Evolutionary conservation across 2,329 filamentous ascomycete genomes (phyloP), one percentile per base, ranked within the genome.

Genomic region (Fusarium annulatum): DNA sequence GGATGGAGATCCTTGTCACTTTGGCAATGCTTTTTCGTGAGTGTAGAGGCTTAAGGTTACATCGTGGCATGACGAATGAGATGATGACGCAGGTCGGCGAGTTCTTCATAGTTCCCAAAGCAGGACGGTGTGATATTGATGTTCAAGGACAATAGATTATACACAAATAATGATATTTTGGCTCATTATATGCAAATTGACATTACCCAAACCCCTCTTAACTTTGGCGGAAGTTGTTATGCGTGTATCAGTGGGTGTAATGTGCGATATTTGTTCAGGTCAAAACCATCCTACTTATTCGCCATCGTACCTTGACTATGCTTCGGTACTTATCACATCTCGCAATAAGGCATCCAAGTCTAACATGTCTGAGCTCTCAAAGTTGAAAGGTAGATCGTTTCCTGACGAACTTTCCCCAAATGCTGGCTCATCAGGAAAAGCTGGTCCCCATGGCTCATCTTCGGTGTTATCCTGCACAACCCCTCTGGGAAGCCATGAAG

Each of bases 61-160:
- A 68, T 4, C 0, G n/a, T 10, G 7, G 3, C 0, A 67, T 67
- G 55, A 48, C 19, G 0, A 19, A 62, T 10, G 48, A 43, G 3
- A 62, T 68, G 55, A 68, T 68, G 65, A 2, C 46, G 3, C 65
- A 68, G 42, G 26, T 26, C 0, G 65, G 55, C 0, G 64, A 67
- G 12, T 67, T 67, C 19, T 61, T 67, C 2, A 67, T 67, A 5
- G 26, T 67, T 11, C 63, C 65, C 1, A 46, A 48, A 14, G 55
- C n/a, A 12, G 65, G 55, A 1, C 46, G 10, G 19, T 67, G 62
- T 3, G 21, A 52, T 0, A 11, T 66, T 2, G 3, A 8, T 4
- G 2, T 42, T 28, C 1, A 0, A 16, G 2, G 14, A 11, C 2
- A 7, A 6, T 38, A 38, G 12, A 52, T 11, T 15, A 10, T 10